These are phyloP conservation scores for Kodamaea kakaduensis DNA, from an alignment of 805 yeast species.

Conservation along the genomic window DNA sequence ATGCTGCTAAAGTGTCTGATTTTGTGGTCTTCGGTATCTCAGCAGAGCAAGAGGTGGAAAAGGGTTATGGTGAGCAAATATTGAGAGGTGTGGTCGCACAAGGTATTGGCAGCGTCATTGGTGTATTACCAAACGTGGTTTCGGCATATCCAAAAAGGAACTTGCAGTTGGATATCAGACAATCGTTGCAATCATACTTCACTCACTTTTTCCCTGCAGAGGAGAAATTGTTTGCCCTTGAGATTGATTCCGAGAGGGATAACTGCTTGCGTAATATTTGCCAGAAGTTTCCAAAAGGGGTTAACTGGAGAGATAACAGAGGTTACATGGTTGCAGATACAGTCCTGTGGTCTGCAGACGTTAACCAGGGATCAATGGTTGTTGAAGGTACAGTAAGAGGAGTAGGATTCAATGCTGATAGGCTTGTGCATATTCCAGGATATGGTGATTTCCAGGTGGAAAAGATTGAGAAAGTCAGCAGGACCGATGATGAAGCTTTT, in stretches of 20 bases:
- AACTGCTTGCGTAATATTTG: slow-evolving; percentile 73
- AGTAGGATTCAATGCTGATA: slow-evolving; percentile 69
- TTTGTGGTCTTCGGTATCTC: slow-evolving; percentile 87
- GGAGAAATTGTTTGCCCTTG: slow-evolving; percentile 72
- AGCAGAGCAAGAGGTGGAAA: slow-evolving; percentile 78
- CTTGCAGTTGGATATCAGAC: slow-evolving; percentile 60
- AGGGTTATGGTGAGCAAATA: slow-evolving; percentile 79
- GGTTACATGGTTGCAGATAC: slow-evolving; percentile 80
- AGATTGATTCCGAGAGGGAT: slow-evolving; percentile 60
- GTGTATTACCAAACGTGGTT: slow-evolving; percentile 73
- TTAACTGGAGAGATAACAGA: slow-evolving; percentile 91
- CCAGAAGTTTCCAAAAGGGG: slow-evolving; percentile 79
- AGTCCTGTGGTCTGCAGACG: slow-evolving; percentile 38
- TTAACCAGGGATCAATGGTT: slow-evolving; percentile 39
- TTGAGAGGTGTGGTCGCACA: slow-evolving; percentile 86
- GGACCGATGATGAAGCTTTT: slow-evolving; percentile 22
- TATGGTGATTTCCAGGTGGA: slow-evolving; percentile 83
- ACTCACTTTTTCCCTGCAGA: slow-evolving; percentile 54
- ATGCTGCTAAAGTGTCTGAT: slow-evolving; percentile 86
- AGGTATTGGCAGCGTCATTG: slow-evolving; percentile 80
- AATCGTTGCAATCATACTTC: slow-evolving; percentile 40
- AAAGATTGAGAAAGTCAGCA: slow-evolving; percentile 51
- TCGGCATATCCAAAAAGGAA: slow-evolving; percentile 67
- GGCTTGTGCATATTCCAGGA: slow-evolving; percentile 83
- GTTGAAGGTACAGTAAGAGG: slow-evolving; percentile 89